These are phyloP conservation scores for Aspergillus sp. DNA, from an alignment of 2,329 filamentous ascomycete species.

Conservation along the genomic window DNA sequence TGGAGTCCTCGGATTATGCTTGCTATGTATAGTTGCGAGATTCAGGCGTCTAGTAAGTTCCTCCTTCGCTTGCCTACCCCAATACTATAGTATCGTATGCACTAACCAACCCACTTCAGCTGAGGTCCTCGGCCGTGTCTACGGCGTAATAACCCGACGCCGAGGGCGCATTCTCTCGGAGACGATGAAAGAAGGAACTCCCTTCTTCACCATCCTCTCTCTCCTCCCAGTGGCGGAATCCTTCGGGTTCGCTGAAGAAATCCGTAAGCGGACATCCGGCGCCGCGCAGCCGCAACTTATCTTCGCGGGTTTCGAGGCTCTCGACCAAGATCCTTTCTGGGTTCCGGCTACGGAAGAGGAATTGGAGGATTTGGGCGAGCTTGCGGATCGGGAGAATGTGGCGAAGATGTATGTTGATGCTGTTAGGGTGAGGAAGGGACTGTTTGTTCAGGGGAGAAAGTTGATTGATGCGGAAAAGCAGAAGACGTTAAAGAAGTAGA, in stretches of 20 bases:
- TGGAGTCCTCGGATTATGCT: slow-evolving; percentile 95
- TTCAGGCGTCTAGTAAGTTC: slow-evolving; percentile 80
- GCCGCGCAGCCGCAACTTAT: slow-evolving; percentile 90
- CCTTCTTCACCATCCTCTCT: slow-evolving; percentile 91
- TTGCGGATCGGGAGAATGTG: slow-evolving; percentile 92
- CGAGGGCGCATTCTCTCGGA: slow-evolving; percentile 87
- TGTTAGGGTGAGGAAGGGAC: slow-evolving; percentile 81
- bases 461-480: slow-evolving; percentile 90
- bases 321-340: slow-evolving; percentile 98
- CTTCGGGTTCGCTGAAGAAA: slow-evolving; percentile 95
- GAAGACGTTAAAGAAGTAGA: slow-evolving; percentile 65
- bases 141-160: slow-evolving; percentile 94
- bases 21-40: slow-evolving; percentile 97
- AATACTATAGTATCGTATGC: neutral
- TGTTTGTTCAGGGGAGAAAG: slow-evolving; percentile 75
- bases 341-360: slow-evolving; percentile 96
- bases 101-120: slow-evolving; percentile 47
- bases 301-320: slow-evolving; percentile 86
- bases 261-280: slow-evolving; percentile 88
- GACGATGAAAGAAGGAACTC: slow-evolving; percentile 89
- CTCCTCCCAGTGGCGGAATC: slow-evolving; percentile 89
- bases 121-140: slow-evolving; percentile 92
- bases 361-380: slow-evolving; percentile 89
- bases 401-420: slow-evolving; percentile 94
- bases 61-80: neutral